These are phyloP conservation scores for Diutina scorzettiae DNA, from an alignment of 1,139 yeast species.

Conservation along the genomic window DNA sequence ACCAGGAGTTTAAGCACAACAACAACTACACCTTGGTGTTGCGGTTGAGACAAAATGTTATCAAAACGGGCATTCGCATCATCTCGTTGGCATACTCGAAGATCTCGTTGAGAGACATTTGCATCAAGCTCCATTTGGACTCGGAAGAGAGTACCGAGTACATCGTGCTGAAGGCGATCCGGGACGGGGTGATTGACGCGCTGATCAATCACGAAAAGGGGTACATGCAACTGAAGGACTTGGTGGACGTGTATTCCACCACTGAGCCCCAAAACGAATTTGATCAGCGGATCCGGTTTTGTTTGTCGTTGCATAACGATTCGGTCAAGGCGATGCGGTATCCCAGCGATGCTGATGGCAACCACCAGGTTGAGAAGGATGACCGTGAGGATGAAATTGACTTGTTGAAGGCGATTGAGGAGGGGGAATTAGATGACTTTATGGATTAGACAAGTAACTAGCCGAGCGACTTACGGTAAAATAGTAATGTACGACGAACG, in stretches of 20 bases:
- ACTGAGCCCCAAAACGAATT: constrained; percentile 77
- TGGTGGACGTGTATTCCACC: constrained; percentile 79
- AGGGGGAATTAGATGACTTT: constrained; percentile 35
- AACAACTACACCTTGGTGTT: constrained; percentile 77
- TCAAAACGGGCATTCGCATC: constrained; percentile 93
- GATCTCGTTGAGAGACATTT: constrained; percentile 81
- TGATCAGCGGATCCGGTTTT: constrained; percentile 88
- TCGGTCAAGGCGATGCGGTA: constrained; percentile 93
- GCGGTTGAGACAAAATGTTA: constrained; percentile 90
- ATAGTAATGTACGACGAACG: too few species aligned
- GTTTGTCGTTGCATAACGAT: constrained; percentile 83
- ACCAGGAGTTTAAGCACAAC: constrained; percentile 54
- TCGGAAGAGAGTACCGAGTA: constrained; percentile 95
- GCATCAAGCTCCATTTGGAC: constrained; percentile 83
- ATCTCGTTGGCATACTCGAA: constrained; percentile 85
- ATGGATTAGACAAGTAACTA: neutral
- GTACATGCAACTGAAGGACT: constrained; percentile 81
- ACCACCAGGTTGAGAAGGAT: constrained; percentile 19
- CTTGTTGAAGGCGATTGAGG: constrained; percentile 36
- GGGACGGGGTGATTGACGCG: constrained; percentile 97
- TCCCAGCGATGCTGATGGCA: constrained; percentile 36
- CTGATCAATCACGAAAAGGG: constrained; percentile 85
- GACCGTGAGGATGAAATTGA: constrained; percentile 33
- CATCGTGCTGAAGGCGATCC: constrained; percentile 90
- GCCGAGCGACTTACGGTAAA: too few species aligned